Percentiles rank a stretch among this genome's conserved stretches.
These are phyloP conservation scores for Echinosophora koreensis DNA, from an alignment of 306 rosid species.

Conservation along the genomic window DNA sequence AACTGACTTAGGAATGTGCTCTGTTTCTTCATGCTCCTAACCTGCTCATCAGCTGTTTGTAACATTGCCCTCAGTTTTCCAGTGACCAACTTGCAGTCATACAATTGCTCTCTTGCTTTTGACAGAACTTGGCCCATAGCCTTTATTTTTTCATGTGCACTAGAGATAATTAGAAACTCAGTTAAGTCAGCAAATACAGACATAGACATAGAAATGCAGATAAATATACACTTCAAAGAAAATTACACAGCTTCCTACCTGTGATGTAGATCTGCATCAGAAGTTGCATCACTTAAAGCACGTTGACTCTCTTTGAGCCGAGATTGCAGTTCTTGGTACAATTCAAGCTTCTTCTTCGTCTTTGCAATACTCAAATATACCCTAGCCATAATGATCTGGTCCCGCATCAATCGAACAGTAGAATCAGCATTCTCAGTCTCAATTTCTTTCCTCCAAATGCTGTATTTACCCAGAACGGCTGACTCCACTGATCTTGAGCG, in stretches of 20 bases:
- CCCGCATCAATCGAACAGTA: constrained; percentile 85
- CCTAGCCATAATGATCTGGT: constrained; percentile 92
- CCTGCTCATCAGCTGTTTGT: constrained; percentile 88
- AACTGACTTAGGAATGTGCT: constrained; percentile 94
- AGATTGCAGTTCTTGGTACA: constrained; percentile 65
- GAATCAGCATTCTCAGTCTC: constrained; percentile 80
- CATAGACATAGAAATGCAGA: constrained; percentile 22
- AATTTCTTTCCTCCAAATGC: constrained; percentile 90
- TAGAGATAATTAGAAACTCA: constrained; percentile 54
- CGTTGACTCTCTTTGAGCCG: constrained; percentile 73
- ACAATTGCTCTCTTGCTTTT: constrained; percentile 77
- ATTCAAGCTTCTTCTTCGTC: constrained; percentile 66
- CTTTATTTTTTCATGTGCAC: constrained; percentile 75
- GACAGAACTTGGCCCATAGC: constrained; percentile 83
- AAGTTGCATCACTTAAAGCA: constrained; percentile 75
- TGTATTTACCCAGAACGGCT: constrained; percentile 86
- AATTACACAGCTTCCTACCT: constrained; percentile 58
- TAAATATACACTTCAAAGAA: constrained; percentile 10
- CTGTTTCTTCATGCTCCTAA: constrained; percentile 86
- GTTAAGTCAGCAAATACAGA: constrained; percentile 38
- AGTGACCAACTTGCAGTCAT: constrained; percentile 86
- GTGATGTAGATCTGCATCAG: constrained; percentile 75
- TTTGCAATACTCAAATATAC: constrained; percentile 84
- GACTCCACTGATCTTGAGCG: constrained; percentile 85
- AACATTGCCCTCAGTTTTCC: constrained; percentile 94